Conservation (phyloP, 352 stramenopile genomes). For the Globisporangium abappressorium region DNA sequence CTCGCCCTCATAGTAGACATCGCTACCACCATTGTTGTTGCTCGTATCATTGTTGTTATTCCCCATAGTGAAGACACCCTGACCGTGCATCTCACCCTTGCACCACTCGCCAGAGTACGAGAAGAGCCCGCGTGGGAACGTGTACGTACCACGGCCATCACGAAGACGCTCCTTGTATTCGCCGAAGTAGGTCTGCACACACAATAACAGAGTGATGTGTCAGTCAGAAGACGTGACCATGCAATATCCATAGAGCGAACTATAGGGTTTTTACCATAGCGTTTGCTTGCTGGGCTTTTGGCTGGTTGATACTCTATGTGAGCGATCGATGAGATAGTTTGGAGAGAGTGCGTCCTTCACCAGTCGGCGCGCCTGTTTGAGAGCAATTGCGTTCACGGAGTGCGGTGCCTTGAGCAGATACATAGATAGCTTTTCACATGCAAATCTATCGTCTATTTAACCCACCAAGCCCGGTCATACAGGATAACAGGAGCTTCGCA, state of each 20-base stretch:
- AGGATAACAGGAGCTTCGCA: too few relatives aligned
- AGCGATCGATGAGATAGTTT: neutral
- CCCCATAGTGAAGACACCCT: conserved; percentile 35
- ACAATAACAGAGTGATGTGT: neutral
- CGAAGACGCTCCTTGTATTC: conserved; percentile 38
- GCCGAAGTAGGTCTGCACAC: conserved; percentile 35
- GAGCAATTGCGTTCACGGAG: too few relatives aligned
- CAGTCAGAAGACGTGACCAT: neutral
- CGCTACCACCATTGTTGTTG: neutral
- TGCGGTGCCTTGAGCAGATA: neutral
- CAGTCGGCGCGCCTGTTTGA: neutral
- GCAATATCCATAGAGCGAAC: neutral
- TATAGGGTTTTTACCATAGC: neutral
- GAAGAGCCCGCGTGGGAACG: conserved; percentile 43
- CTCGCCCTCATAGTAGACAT: conserved; percentile 40
- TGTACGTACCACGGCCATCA: conserved; percentile 42
- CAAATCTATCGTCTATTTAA: neutral
- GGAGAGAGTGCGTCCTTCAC: too few relatives aligned
- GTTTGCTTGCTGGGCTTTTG: neutral
- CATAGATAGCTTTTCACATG: neutral
- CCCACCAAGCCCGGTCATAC: too few relatives aligned
- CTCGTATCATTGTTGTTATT: conserved; percentile 14
- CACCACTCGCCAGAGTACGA: conserved; percentile 70
- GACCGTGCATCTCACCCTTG: conserved; percentile 56
- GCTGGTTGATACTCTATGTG: neutral